phyloP scores from a whole-genome alignment of 257 asterid genomes.

The Thymus mandschuricus region DNA sequence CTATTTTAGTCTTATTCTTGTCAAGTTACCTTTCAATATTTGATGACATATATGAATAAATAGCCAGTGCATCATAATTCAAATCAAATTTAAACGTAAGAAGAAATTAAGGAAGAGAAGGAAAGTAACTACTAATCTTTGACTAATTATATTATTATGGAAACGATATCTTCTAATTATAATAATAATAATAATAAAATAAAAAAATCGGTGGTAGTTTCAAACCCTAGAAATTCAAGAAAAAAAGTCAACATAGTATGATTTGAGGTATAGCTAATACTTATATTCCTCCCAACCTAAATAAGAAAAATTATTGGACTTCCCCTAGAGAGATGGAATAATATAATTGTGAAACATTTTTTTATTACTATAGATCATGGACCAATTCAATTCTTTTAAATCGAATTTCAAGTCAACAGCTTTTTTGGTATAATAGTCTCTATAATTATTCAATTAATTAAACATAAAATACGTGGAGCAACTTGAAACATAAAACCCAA shows the following conservation, averaged over 20 bases:
- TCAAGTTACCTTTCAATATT: too few relatives aligned
- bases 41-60: too few relatives aligned
- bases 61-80: too few relatives aligned
- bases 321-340: background rate
- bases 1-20: too few relatives aligned
- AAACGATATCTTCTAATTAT: too few relatives aligned
- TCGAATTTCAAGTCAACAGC: background rate
- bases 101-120: too few relatives aligned
- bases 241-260: too few relatives aligned
- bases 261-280: background rate
- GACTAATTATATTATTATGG: too few relatives aligned
- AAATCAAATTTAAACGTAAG: too few relatives aligned
- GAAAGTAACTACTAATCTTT: too few relatives aligned
- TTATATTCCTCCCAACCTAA: background rate
- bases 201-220: background rate
- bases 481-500: background rate
- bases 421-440: background rate
- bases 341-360: background rate
- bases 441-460: background rate
- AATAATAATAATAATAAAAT: too few relatives aligned
- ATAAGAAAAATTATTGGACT: background rate
- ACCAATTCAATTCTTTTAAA: background rate
- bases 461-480: background rate
- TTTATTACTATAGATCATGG: background rate
- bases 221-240: too few relatives aligned